Evolutionary conservation across 2,329 filamentous ascomycete genomes (phyloP), one percentile per base, ranked within the genome.

Genomic region (Exutisphaerella laricina): DNA sequence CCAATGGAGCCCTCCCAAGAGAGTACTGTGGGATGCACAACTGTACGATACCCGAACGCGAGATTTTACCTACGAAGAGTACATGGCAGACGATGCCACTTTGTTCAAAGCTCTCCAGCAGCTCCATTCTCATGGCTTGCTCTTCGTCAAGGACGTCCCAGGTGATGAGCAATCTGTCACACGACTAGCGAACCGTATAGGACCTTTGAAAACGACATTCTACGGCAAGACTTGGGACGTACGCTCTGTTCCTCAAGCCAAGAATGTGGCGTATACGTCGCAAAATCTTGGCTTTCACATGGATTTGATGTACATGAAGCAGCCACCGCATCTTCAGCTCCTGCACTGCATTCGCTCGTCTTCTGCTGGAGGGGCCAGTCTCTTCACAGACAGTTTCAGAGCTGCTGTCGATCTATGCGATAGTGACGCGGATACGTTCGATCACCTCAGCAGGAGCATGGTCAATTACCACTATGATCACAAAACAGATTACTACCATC

Each of bases 181-280:
- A 28, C 67, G 72, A 16, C 79, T 97, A 45, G 84, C 81, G 2
- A 71, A 73, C 3, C 78, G 81, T 39, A 85, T 97, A 46, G 89
- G 88, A 1, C 78, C 78, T 23, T 68, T 96, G 18, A 84, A 88
- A 58, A 81, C 88, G 56, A 92, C 89, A 5, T 92, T 97, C 61
- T 97, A 97, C 64, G 92, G 92, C 30, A 72, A 75, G 54, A 94
- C 88, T 0, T 97, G 89, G 80, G 85, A 96, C 64, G 90, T 97
- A 9, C 78, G 80, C 41, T 87, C 82, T 3, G 84, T 94, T 40
- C 82, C 84, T 1, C 65, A 86, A 42, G 87, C 89, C 17, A 88
- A 90, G 60, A 97, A 97, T 61, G 85, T 96, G 3, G 90, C 92
- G 16, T 73, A 97, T 67, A 96, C 90, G 1, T 82, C 77, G 58